Evolutionary conservation across 1,284 basidiomycete genomes (phyloP).

Genomic region (Erythrobasidium hasegawianum): DNA sequence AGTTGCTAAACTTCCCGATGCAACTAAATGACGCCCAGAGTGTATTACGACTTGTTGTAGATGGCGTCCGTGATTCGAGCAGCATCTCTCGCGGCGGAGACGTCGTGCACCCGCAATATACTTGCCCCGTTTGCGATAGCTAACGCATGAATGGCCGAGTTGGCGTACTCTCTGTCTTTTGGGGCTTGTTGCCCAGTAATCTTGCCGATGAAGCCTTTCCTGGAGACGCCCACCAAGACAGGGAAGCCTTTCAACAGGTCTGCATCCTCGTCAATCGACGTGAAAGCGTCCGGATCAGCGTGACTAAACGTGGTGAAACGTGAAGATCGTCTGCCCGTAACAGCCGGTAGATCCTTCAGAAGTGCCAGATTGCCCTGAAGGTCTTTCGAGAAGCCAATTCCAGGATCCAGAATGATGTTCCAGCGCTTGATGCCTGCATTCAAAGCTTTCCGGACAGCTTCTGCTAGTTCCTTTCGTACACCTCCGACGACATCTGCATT

Average conservation of each 20-base stretch:
- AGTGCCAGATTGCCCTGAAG: constrained; percentile 70
- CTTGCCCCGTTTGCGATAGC: constrained; percentile 70
- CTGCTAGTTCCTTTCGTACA: constrained; percentile 69
- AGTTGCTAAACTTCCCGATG: constrained; percentile 8
- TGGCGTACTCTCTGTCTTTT: constrained; percentile 70
- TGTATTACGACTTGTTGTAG: constrained; percentile 30
- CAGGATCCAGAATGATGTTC: constrained; percentile 88
- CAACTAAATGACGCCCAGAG: not conserved
- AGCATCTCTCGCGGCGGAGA: constrained; percentile 63
- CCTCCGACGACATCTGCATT: constrained; percentile 65
- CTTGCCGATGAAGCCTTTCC: constrained; percentile 75
- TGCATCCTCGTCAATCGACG: not conserved
- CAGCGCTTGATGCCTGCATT: constrained; percentile 76
- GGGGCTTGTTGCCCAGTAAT: constrained; percentile 58
- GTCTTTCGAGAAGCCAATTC: constrained; percentile 91
- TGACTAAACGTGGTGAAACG: constrained; percentile 25
- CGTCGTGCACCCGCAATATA: constrained; percentile 81
- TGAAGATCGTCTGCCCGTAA: constrained; percentile 50
- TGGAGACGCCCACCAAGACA: constrained; percentile 70
- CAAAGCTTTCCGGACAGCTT: constrained; percentile 66
- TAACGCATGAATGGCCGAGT: constrained; percentile 71
- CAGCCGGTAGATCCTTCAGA: constrained; percentile 56
- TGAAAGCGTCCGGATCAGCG: constrained; percentile 11
- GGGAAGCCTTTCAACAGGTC: constrained; percentile 61
- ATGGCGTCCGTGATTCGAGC: constrained; percentile 57